Evolutionary conservation across 2,329 filamentous ascomycete genomes (phyloP), one percentile per base, ranked within the genome.

Genomic region (Colletotrichum endophyticum): DNA sequence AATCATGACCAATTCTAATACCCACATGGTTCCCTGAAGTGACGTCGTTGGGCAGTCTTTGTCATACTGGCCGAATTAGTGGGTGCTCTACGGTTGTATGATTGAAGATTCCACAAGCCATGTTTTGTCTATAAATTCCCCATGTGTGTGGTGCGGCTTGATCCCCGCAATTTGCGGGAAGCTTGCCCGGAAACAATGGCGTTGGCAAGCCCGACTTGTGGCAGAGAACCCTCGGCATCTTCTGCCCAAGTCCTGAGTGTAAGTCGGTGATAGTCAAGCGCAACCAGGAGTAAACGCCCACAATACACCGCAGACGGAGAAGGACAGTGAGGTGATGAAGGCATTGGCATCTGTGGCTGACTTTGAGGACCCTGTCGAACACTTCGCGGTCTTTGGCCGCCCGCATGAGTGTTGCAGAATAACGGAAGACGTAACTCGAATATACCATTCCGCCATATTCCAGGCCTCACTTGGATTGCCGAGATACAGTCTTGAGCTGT

Each of bases 1-100:
- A 76, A 66, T 76, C 70, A 76, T 73, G 70, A 76, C 36, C 66
- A 76, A 73, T 73, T 73, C 59, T 76, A 73, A 76, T 73, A 59
- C 64, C 57, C 59, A 69, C 44, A n/a, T 61, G n/a, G 44, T 73
- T 49, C 22, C 27, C 28, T 53, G n/a, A n/a, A n/a, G n/a, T n/a
- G n/a, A n/a, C n/a, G n/a, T n/a, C n/a, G n/a, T n/a, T n/a, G n/a
- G n/a, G n/a, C n/a, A n/a, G n/a, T n/a, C n/a, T n/a, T n/a, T n/a
- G n/a, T n/a, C n/a, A n/a, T n/a, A n/a, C n/a, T n/a, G n/a, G n/a
- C n/a, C n/a, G n/a, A n/a, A n/a, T n/a, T n/a, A n/a, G n/a, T n/a
- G n/a, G n/a, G n/a, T n/a, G n/a, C n/a, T n/a, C n/a, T n/a, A n/a
- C n/a, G n/a, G n/a, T n/a, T n/a, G n/a, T n/a, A n/a, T n/a, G n/a